Evolutionary conservation across 768 basidiomycete species (phyloP).

Genomic region (Hygrocybe punicea): DNA sequence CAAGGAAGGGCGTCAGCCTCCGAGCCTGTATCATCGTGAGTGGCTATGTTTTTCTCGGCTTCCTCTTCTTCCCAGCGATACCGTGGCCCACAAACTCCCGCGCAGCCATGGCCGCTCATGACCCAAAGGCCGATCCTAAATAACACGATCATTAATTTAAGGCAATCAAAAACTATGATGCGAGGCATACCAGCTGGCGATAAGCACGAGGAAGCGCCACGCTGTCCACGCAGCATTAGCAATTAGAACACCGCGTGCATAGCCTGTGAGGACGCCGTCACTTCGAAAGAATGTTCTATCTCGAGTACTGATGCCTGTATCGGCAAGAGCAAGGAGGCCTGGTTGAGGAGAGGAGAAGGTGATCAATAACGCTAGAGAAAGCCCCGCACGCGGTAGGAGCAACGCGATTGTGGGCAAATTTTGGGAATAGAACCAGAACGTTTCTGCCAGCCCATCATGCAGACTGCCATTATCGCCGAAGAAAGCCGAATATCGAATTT

Average conservation of each 20-base stretch:
- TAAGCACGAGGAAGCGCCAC: conserved; percentile 67
- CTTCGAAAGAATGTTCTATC: conserved; percentile 74
- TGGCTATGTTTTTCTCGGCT: conserved; percentile 53
- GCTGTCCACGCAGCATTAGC: conserved; percentile 80
- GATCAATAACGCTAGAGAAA: conserved; percentile 70
- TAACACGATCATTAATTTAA: not conserved
- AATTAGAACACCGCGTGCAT: conserved; percentile 74
- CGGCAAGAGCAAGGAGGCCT: conserved; percentile 44
- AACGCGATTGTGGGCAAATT: conserved; percentile 77
- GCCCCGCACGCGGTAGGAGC: conserved; percentile 79
- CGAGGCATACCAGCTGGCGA: conserved; percentile 61
- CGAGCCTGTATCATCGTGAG: conserved; percentile 49
- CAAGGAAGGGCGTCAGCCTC: conserved; percentile 55
- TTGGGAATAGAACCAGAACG: conserved; percentile 79
- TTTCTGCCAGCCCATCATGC: conserved; percentile 66
- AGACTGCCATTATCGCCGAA: conserved; percentile 46
- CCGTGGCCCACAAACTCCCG: conserved; percentile 80
- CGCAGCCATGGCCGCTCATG: conserved; percentile 70
- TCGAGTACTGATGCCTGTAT: conserved; percentile 48
- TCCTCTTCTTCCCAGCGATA: conserved; percentile 83
- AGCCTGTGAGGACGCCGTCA: conserved; percentile 62
- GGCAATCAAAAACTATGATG: conserved; percentile 3
- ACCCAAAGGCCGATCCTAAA: conserved; percentile 75
- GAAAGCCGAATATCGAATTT: conserved; percentile 73
- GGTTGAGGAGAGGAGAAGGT: conserved; percentile 53